These are phyloP conservation scores for Fusarium sp. DNA, from an alignment of 2,329 filamentous ascomycete species.

Conservation along the genomic window DNA sequence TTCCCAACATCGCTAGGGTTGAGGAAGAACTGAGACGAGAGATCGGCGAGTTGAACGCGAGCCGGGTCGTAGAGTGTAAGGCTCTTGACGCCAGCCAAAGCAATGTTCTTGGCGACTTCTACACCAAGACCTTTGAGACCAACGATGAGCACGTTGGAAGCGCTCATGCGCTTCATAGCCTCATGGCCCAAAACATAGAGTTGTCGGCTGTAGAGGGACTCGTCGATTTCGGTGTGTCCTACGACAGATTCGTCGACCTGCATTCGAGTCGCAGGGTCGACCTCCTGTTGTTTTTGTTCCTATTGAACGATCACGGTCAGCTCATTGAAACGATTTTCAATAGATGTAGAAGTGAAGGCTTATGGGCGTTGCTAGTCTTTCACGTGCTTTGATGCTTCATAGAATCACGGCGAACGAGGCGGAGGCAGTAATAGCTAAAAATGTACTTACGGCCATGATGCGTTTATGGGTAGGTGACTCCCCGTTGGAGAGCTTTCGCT, in stretches of 20 bases:
- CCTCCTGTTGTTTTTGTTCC: slow-evolving; percentile 65
- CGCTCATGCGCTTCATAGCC: slow-evolving; percentile 99
- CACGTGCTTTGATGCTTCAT: slow-evolving; percentile 14
- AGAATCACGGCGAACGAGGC: not conserved
- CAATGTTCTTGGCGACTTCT: slow-evolving; percentile 98
- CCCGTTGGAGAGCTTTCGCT: slow-evolving; percentile 73
- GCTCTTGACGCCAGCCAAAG: slow-evolving; percentile 97
- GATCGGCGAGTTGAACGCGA: slow-evolving; percentile 83
- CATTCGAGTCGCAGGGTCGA: slow-evolving; percentile 72
- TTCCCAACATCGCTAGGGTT: slow-evolving; percentile 89
- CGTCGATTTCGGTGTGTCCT: slow-evolving; percentile 72
- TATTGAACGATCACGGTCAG: slow-evolving; percentile 44
- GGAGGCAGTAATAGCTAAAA: not conserved
- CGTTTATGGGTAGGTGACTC: slow-evolving; percentile 68
- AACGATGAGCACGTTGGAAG: slow-evolving; percentile 91
- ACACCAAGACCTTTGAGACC: slow-evolving; percentile 95
- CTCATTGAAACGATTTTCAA: not conserved
- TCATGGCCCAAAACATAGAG: slow-evolving; percentile 77
- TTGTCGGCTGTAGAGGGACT: slow-evolving; percentile 79
- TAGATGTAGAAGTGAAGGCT: not conserved
- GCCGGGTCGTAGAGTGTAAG: slow-evolving; percentile 91
- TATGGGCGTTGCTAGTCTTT: not conserved
- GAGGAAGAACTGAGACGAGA: slow-evolving; percentile 98
- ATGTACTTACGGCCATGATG: slow-evolving; percentile 68
- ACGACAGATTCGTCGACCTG: slow-evolving; percentile 71